Base-by-base conservation (phyloP, 805 yeast species). In the Saccharomyces kudriavzevii region DNA sequence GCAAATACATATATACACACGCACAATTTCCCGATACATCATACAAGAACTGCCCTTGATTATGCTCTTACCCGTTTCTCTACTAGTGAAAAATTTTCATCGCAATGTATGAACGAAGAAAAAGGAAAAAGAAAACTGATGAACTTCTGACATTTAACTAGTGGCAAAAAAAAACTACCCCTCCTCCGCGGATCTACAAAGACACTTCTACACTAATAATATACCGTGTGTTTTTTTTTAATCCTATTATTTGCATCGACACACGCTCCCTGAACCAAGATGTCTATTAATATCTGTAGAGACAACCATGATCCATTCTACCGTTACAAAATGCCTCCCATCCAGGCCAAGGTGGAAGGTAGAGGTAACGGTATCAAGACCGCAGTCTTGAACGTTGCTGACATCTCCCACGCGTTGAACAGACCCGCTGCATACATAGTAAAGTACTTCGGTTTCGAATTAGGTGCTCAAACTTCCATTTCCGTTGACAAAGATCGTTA, bases 331-430 rank as follows among this genome's bases (percentile, higher is more conserved):
- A 94, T 94, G 99, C 99, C 99, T 69, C 87, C 95, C 46, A 85
- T 94, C 74, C 95, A 88, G 75, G 88, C 97, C 62, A 94, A 94
- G 80, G 89, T 89, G 60, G 98, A 94, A 77, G 99, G 99, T 73
- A 83, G 96, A 71, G 99, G 99, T 77, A 94, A 94, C 76, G 99
- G 99, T 84, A 94, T 94, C 75, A 91, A 90, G 72, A 94, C 99
- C 25, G 95, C 92, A 52, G 85, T 94, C 54, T 82, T 89, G 61
- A 94, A 94, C 74, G 83, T 89, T 52, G 76, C 87, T 43, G 98
- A 94, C 67, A 97, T 94, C 57, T 96, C 97, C 45, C 83, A 96
- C 66, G 96, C 98, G 24, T 79, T 94, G 59, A 88, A 87, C 61
- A 85, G 99, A 74, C 98, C 99, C 31, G 83, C 97, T 40, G 75